A percentile compares a stretch with the other conserved stretches of the same genome.
phyloP scores from a whole-genome alignment of 306 rosid species.

The Inga leiocalycina region DNA sequence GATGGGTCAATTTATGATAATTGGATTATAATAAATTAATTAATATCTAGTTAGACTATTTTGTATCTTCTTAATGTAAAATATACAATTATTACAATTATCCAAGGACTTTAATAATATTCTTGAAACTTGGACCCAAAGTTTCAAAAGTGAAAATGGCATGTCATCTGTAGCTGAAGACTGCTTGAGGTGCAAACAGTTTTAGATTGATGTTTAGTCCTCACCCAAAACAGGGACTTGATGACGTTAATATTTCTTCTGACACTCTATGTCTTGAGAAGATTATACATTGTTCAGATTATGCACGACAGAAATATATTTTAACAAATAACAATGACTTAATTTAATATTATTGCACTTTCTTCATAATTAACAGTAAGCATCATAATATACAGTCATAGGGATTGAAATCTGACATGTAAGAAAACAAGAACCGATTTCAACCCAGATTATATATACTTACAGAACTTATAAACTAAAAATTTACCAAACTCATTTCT shows the following conservation, averaged over 20 bases:
- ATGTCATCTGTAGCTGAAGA: background rate
- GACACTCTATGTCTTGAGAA: background rate
- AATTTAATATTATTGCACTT: background rate
- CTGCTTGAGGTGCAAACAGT: constrained; percentile 24
- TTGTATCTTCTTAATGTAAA: background rate
- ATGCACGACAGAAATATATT: background rate
- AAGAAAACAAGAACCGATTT: background rate
- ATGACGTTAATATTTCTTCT: constrained; percentile 9
- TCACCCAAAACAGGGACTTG: constrained; percentile 26
- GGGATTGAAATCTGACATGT: background rate
- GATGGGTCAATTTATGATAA: background rate
- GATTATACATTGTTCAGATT: background rate
- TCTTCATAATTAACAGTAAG: background rate
- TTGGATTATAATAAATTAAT: background rate
- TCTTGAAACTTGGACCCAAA: background rate
- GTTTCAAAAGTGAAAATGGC: background rate
- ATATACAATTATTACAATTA: background rate
- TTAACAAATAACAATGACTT: background rate
- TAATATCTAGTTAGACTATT: background rate
- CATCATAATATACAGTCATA: background rate
- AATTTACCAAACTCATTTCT: constrained; percentile 1
- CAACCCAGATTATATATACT: background rate
- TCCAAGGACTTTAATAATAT: background rate
- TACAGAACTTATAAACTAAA: background rate
- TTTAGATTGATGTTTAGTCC: constrained; percentile 28